These are phyloP conservation scores for Albophoma yamanashiensis DNA, from an alignment of 2,329 filamentous ascomycete species.

Conservation along the genomic window DNA sequence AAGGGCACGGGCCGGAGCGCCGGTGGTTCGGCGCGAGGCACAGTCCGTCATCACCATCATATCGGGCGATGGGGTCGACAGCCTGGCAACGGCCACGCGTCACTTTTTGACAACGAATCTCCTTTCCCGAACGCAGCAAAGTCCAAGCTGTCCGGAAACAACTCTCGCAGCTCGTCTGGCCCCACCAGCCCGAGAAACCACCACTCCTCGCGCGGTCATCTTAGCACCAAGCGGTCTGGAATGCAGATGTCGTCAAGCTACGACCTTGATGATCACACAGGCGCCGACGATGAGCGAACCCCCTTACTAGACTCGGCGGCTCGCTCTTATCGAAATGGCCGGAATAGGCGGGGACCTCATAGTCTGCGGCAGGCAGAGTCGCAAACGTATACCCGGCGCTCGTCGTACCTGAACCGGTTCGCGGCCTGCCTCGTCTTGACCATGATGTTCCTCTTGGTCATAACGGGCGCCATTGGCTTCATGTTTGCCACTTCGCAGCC, in stretches of 20 bases:
- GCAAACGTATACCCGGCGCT: constrained; percentile 52
- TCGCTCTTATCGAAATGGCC: constrained; percentile 46
- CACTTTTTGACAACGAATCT: constrained; percentile 66
- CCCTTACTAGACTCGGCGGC: constrained; percentile 58
- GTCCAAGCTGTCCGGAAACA: constrained; percentile 48
- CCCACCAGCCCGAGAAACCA: constrained; percentile 59
- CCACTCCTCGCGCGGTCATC: constrained; percentile 21
- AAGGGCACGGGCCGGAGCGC: constrained; percentile 51
- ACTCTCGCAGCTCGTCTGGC: constrained; percentile 50
- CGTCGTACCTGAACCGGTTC: constrained; percentile 59
- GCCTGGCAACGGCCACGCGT: constrained; percentile 55
- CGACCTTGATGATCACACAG: constrained; percentile 70
- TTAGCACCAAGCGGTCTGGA: constrained; percentile 38
- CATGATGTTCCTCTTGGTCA: constrained; percentile 67
- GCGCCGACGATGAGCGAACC: constrained; percentile 78
- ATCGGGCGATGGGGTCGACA: constrained; percentile 64
- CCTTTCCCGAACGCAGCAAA: constrained; percentile 61
- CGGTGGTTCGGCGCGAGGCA: constrained; percentile 52
- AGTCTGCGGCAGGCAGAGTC: constrained; percentile 64
- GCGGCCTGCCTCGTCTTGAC: constrained; percentile 83
- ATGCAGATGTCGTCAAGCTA: constrained; percentile 54
- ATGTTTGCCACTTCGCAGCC: constrained; percentile 88
- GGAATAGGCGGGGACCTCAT: constrained; percentile 42
- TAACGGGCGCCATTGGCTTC: constrained; percentile 79
- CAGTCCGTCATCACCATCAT: constrained; percentile 64